Base-by-base conservation (phyloP, 129 eudicot genomes). In the Pulicaria dysenterica region DNA sequence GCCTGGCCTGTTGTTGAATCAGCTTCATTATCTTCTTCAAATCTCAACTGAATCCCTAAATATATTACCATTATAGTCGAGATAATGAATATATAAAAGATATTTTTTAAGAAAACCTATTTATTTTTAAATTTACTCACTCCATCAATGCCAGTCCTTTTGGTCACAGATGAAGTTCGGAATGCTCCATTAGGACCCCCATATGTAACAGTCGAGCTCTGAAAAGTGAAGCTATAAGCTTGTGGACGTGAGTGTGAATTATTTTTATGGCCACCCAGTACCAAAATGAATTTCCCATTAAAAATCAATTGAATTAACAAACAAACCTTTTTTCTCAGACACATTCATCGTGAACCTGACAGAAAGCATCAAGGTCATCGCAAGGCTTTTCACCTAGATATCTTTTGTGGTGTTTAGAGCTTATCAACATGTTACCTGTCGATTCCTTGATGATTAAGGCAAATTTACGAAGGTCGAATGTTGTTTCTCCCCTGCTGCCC, bases 171-270 rank as follows among this genome's bases (percentile, higher is more conserved):
- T 38, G 85, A 64, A 37, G 91, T 78, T 73, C 84, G 76, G 73
- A 85, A 90, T 51, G 96, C 80, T 75, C 97, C 97, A 79, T 94
- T 77, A 48, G 87, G 78, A 80, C 98, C 95, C 64, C 98, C 98
- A 82, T 93, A 90, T 3, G 91, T 58, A 54, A 89, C 88, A 50
- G 85, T 69, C 39, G 98, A 87, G 77, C 95, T 93, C 60, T 89
- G 96, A 69, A 85, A 93, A 41, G 81, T 77, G 81, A 83, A 82
- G 83, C 87, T 79, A 44, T 76, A 85, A 39, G 82, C 53, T 79
- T 79, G 90, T 8, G 90, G 83, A 69, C 51, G 87, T 37, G 82
- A 53, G 53, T 16, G 59, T 31, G 16, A 41, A 65, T 82, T 54
- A 56, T 53, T 71, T n/a, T n/a, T n/a, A n/a, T n/a, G n/a, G n/a